A percentile compares a stretch with the other conserved stretches of the same genome.
phyloP scores from a whole-genome alignment of 345 rosid species.

The Linum lewisii region DNA sequence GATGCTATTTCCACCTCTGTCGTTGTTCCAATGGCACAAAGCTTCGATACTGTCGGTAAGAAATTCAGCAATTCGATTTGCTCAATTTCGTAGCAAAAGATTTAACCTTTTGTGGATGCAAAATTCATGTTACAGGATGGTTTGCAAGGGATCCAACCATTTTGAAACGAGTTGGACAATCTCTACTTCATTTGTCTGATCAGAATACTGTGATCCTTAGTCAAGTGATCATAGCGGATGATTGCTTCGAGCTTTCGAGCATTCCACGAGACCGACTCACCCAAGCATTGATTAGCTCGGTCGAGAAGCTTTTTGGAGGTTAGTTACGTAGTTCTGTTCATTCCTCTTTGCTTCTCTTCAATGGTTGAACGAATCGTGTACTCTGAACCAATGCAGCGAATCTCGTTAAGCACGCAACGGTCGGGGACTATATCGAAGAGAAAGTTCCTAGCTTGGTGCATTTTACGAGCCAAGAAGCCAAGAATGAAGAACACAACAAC shows the following conservation, averaged over 20 bases:
- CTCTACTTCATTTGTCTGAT: slow-evolving; percentile 43
- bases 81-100: background rate
- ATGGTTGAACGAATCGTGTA: background rate
- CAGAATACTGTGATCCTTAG: slow-evolving; percentile 27
- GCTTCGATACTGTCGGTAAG: slow-evolving; percentile 90
- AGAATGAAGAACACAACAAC: slow-evolving; percentile 27
- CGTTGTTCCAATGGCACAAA: slow-evolving; percentile 78
- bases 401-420: slow-evolving; percentile 33
- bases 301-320: slow-evolving; percentile 61
- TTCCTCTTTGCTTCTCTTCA: background rate
- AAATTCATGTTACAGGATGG: slow-evolving; percentile 51
- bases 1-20: slow-evolving; percentile 45
- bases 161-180: slow-evolving; percentile 52
- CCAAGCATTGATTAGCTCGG: slow-evolving; percentile 41
- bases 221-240: slow-evolving; percentile 52
- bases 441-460: slow-evolving; percentile 58
- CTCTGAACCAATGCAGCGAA: slow-evolving; percentile 29
- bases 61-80: background rate
- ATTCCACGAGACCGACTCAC: slow-evolving; percentile 41
- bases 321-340: slow-evolving; percentile 12
- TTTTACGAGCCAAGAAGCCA: slow-evolving; percentile 36
- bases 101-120: background rate
- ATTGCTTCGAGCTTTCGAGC: slow-evolving; percentile 60
- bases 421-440: slow-evolving; percentile 56
- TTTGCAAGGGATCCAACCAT: slow-evolving; percentile 67